Percentiles rank a stretch among this genome's conserved stretches.
Conservation (phyloP, 1,284 basidiomycete species). For the Tylopilus orsonianus region DNA sequence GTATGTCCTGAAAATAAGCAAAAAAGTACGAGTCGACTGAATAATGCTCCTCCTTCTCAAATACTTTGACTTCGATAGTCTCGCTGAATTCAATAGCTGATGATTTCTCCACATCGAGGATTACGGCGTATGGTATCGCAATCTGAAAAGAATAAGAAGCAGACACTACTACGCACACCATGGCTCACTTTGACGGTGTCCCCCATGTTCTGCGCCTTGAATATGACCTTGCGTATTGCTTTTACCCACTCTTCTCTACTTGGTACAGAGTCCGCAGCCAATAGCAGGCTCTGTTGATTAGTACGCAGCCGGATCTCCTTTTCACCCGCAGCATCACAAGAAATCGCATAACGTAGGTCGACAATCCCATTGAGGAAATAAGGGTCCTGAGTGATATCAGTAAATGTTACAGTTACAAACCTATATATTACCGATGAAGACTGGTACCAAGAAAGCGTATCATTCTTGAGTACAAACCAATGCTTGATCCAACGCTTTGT, state of each 20-base stretch:
- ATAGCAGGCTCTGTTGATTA: slow-evolving; percentile 70
- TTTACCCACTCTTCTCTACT: slow-evolving; percentile 93
- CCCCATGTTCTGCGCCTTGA: slow-evolving; percentile 94
- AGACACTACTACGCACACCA: not conserved
- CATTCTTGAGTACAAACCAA: slow-evolving; percentile 94
- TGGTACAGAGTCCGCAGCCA: slow-evolving; percentile 77
- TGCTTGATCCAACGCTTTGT: slow-evolving; percentile 90
- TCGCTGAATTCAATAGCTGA: slow-evolving; percentile 91
- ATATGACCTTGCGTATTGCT: slow-evolving; percentile 86
- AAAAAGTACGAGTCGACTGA: slow-evolving; percentile 90
- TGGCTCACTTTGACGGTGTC: slow-evolving; percentile 82
- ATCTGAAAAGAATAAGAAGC: slow-evolving; percentile 53
- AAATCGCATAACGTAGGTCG: slow-evolving; percentile 88
- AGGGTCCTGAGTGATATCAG: slow-evolving; percentile 62
- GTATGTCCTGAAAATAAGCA: slow-evolving; percentile 85
- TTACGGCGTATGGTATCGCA: slow-evolving; percentile 88
- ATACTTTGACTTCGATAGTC: slow-evolving; percentile 89
- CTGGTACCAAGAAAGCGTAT: slow-evolving; percentile 92
- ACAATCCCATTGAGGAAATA: slow-evolving; percentile 97
- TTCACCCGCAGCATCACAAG: slow-evolving; percentile 77
- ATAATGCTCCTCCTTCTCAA: slow-evolving; percentile 78
- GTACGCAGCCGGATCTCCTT: slow-evolving; percentile 79
- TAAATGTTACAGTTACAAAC: slow-evolving; percentile 7
- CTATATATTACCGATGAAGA: slow-evolving; percentile 69
- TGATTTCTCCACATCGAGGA: slow-evolving; percentile 87